Percentiles rank a stretch among this genome's conserved stretches.
Evolutionary conservation across 345 rosid species (phyloP).

Genomic region (Laguncularia racemosa): DNA sequence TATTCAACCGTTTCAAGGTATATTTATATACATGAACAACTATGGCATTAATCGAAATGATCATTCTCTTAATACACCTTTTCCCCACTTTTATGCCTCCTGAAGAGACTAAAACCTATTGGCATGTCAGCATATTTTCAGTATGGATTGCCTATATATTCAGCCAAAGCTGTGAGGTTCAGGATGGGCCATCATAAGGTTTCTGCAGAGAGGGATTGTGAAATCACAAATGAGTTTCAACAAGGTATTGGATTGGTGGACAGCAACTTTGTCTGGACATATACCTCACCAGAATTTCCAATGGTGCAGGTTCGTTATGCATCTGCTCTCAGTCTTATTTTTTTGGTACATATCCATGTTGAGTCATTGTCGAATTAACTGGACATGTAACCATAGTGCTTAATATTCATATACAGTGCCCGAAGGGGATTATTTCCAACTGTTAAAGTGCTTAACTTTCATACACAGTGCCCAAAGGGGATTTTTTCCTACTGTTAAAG

Average conservation of each 20-base stretch:
- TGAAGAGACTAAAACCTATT: constrained; percentile 10
- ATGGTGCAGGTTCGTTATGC: constrained; percentile 25
- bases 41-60: not conserved
- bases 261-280: constrained; percentile 25
- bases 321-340: not conserved
- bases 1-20: constrained; percentile 37
- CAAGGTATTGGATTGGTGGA: constrained; percentile 7
- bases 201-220: constrained; percentile 1
- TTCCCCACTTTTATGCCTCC: not conserved
- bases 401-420: too few species aligned
- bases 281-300: constrained; percentile 32
- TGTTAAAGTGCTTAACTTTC: too few species aligned
- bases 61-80: not conserved
- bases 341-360: too few species aligned
- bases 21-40: too few species aligned
- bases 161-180: constrained; percentile 30
- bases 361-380: too few species aligned
- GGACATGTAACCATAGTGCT: too few species aligned
- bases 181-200: constrained; percentile 24
- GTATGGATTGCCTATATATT: constrained; percentile 27
- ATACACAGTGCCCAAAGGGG: too few species aligned
- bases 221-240: not conserved
- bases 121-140: constrained; percentile 33
- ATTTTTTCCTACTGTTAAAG: too few species aligned
- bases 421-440: too few species aligned